Evolutionary conservation across 2,329 filamentous ascomycete species (phyloP).

Genomic region (Pseudodiploospora longispora): DNA sequence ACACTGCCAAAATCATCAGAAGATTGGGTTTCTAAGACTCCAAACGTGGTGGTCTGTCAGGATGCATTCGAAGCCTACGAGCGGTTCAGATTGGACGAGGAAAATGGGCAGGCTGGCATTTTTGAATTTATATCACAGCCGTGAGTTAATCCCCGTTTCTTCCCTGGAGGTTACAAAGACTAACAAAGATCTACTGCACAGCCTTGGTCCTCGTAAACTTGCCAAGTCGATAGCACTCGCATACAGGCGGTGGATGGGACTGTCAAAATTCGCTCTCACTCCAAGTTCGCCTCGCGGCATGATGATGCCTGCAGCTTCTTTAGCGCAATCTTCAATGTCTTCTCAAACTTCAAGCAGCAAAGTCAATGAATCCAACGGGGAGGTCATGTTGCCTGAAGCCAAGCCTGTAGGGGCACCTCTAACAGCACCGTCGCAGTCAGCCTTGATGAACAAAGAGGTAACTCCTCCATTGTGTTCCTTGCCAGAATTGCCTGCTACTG

Average conservation of each 20-base stretch:
- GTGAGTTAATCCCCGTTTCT: conserved; percentile 14
- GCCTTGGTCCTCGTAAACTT: conserved; percentile 27
- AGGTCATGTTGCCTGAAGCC: too few relatives aligned
- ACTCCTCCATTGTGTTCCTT: too few relatives aligned
- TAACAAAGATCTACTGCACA: too few relatives aligned
- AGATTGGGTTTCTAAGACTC: conserved; percentile 6
- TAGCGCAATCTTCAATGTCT: too few relatives aligned
- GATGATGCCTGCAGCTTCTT: too few relatives aligned
- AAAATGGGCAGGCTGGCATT: conserved; percentile 14
- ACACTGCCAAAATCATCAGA: conserved; percentile 5
- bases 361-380: too few relatives aligned
- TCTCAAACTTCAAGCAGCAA: too few relatives aligned
- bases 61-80: conserved; percentile 21
- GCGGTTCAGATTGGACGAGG: conserved; percentile 11
- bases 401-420: too few relatives aligned
- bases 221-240: conserved; percentile 20
- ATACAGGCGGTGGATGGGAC: conserved; percentile 15
- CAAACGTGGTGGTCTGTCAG: conserved; percentile 25
- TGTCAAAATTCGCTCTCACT: not conserved
- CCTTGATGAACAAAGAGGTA: too few relatives aligned
- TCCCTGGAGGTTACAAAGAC: not conserved
- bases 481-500: too few relatives aligned
- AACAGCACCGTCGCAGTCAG: too few relatives aligned
- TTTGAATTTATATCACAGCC: conserved; percentile 32
- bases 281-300: too few relatives aligned